These are phyloP conservation scores for Fragaria vesca DNA, from an alignment of 306 rosid species.

Conservation along the genomic window DNA sequence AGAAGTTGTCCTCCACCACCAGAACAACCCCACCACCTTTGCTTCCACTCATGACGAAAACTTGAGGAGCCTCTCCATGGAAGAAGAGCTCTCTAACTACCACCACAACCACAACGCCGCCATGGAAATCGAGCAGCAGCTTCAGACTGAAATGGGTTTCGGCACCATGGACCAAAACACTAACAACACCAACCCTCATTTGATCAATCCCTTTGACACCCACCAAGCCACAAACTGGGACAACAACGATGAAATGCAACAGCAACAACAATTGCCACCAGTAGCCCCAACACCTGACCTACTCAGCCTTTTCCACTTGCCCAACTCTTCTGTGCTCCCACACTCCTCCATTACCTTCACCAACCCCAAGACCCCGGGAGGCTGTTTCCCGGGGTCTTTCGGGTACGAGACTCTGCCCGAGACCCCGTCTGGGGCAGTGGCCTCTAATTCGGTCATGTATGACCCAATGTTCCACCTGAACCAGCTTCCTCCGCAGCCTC, in stretches of 20 bases:
- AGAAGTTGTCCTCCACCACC: constrained; percentile 24
- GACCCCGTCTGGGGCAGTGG: not conserved
- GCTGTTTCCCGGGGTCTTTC: constrained; percentile 37
- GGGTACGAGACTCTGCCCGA: constrained; percentile 23
- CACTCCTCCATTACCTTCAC: constrained; percentile 52
- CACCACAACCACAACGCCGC: constrained; percentile 35
- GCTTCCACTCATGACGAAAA: constrained; percentile 23
- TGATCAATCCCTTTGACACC: constrained; percentile 23
- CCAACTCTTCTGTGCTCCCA: constrained; percentile 49
- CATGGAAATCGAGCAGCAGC: constrained; percentile 33
- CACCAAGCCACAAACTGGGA: constrained; percentile 14
- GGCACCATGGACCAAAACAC: constrained; percentile 26
- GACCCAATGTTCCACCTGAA: constrained; percentile 81
- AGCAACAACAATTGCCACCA: constrained; percentile 33
- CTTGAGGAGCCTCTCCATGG: constrained; percentile 46
- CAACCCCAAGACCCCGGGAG: constrained; percentile 37
- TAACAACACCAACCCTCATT: constrained; percentile 19
- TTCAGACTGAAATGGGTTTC: constrained; percentile 43
- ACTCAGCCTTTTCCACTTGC: constrained; percentile 66
- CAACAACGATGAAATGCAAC: constrained; percentile 27
- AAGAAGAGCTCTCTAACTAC: constrained; percentile 52
- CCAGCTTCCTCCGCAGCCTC: constrained; percentile 84
- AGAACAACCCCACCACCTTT: constrained; percentile 21
- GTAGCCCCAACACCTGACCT: constrained; percentile 56
- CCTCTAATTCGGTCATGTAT: constrained; percentile 24